Evolutionary conservation across 352 stramenopile species (phyloP).

Genomic region (Pythium grandisporangium): DNA sequence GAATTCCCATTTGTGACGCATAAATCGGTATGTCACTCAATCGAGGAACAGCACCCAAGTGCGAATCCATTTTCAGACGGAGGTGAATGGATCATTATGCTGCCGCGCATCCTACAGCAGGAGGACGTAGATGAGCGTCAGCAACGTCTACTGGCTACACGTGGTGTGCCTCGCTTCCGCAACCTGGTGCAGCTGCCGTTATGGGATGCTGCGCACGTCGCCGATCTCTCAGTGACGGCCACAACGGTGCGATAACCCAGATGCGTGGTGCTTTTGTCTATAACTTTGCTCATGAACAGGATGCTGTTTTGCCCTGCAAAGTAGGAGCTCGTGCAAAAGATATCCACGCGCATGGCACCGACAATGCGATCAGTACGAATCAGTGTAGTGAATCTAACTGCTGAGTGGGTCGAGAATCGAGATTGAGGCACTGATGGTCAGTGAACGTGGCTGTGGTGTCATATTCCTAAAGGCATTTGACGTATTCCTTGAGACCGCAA

Average conservation of each 20-base stretch:
- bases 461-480: slow-evolving; percentile 45
- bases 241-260: slow-evolving; percentile 21
- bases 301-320: no score
- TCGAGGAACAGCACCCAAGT: no score
- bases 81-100: no score
- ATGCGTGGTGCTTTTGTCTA: no score
- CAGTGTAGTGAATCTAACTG: no score
- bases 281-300: no score
- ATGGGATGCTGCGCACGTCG: slow-evolving; percentile 53
- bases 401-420: no score
- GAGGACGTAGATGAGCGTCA: slow-evolving; percentile 43
- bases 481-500: slow-evolving; percentile 66
- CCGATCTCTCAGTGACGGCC: slow-evolving; percentile 54
- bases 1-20: no score
- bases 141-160: slow-evolving; percentile 29
- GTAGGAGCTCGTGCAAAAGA: slow-evolving; percentile 43
- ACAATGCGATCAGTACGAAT: slow-evolving; percentile 23
- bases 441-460: background rate
- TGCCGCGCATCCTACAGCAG: slow-evolving; percentile 40
- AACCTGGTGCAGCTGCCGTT: slow-evolving; percentile 41
- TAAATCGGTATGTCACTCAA: no score
- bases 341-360: slow-evolving; percentile 48
- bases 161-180: slow-evolving; percentile 40
- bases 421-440: no score
- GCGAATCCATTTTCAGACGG: no score